These are phyloP conservation scores for Eucalyptus cloeziana DNA, from an alignment of 345 rosid species.

Conservation along the genomic window DNA sequence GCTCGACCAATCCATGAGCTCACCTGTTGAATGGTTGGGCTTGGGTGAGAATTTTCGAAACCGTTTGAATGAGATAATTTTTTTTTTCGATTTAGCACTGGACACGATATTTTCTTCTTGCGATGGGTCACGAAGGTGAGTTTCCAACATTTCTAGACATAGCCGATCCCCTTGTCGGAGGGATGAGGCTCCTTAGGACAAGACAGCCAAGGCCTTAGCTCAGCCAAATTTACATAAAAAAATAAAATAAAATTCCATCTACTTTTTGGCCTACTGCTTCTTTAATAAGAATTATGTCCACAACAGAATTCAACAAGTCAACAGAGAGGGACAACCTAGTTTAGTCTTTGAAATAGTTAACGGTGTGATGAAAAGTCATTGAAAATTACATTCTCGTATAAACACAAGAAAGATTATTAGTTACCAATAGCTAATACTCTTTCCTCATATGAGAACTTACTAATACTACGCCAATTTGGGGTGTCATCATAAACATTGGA, in stretches of 20 bases:
- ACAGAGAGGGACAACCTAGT: background rate
- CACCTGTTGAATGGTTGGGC: background rate
- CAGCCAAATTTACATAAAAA: background rate
- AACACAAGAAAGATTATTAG: background rate
- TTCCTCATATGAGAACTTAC: background rate
- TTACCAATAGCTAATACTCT: background rate
- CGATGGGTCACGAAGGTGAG: background rate
- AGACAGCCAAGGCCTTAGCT: background rate
- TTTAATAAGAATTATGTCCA: background rate
- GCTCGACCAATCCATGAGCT: background rate
- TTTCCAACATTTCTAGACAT: background rate
- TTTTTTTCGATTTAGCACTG: background rate
- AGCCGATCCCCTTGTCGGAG: background rate
- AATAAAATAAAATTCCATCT: background rate
- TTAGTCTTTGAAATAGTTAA: background rate
- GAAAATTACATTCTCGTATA: background rate
- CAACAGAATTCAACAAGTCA: background rate
- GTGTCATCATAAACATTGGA: background rate
- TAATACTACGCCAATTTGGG: background rate
- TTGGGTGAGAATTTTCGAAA: fast-evolving
- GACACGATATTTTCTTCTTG: background rate
- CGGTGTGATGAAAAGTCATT: background rate
- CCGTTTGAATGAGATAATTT: background rate
- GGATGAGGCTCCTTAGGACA: background rate
- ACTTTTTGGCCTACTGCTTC: background rate